A percentile compares a stretch with the other conserved stretches of the same genome.
These are phyloP conservation scores for Omphalea diandra DNA, from an alignment of 441 rosid genomes.

Conservation along the genomic window DNA sequence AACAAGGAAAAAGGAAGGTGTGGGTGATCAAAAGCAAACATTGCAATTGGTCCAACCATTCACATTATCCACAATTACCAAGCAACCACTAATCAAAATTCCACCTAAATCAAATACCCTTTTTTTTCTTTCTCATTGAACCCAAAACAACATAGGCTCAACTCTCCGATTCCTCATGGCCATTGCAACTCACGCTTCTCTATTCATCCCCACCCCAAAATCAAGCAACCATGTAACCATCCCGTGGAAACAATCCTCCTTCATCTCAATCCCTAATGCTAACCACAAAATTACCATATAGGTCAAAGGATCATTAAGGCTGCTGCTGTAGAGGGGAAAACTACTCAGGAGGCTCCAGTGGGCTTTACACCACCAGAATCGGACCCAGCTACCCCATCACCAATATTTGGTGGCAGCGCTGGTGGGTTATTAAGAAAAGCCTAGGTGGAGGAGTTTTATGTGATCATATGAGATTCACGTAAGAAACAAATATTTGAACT, in stretches of 20 bases:
- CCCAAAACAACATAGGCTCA: background rate
- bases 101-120: background rate
- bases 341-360: conserved; percentile 51
- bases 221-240: conserved; percentile 6
- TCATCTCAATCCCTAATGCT: conserved; percentile 3
- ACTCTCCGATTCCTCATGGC: conserved; percentile 22
- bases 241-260: conserved; percentile 32
- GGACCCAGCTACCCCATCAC: conserved; percentile 76
- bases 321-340: conserved; percentile 31
- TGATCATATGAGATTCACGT: too few relatives aligned
- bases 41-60: conserved; percentile 31
- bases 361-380: conserved; percentile 76
- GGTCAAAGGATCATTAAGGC: conserved; percentile 19
- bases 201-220: conserved; percentile 30
- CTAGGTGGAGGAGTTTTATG: conserved; percentile 83
- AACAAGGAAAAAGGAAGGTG: background rate
- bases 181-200: conserved; percentile 44
- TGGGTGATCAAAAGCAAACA: conserved; percentile 27
- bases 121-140: background rate
- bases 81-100: too few relatives aligned
- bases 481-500: conserved; percentile 81
- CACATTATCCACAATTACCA: conserved; percentile 30
- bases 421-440: conserved; percentile 66
- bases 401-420: conserved; percentile 81
- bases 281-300: conserved; percentile 8